Base-by-base conservation (phyloP, 192 early-diverging fungal genomes). In the Linnemannia zychae region DNA sequence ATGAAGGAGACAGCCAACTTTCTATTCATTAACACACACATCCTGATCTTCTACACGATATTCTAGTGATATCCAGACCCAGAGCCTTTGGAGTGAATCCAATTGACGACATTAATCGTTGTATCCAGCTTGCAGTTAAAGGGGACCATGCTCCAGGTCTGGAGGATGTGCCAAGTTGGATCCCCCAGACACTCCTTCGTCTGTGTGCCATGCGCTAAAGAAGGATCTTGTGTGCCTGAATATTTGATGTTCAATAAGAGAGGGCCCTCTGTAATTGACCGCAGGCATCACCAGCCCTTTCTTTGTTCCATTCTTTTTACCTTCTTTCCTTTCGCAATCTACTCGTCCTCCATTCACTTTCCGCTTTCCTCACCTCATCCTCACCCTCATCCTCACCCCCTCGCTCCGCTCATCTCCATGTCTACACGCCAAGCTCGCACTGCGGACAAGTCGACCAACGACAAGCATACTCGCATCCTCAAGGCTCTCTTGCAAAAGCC, bases 381-480 rank as follows among this genome's bases (percentile, higher is more conserved):
- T 37, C 38, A 36, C 28, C 17, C 17, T 67, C 65, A 40, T 22
- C 38, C 44, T 40, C 67, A 53, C 38, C 67, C 38, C 34, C 52
- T 65, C 47, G n/a, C 40, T 44, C 4, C 76, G 49, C 72, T 11
- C 36, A 20, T 74, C 34, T 31, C 13, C 37, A 93, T 93, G 92
- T 90, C 90, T 16, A 96, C 95, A 47, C 88, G 95, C 38, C 79
- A 86, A 44, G 84, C 91, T 57, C 92, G 95, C 72, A 90, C 94
- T 34, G 88, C 91, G 47, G 93, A 96, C 78, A 94, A 92, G 90
- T 87, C 88, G n/a, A 84, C 86, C 53, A 95, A 93, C 74, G 94
- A 97, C 65, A 92, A 94, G 60, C 91, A 97, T 76, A 76, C 93
- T 16, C 90, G 90, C 71, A 90, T 95, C 28, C 88, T 97, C 24